A percentile compares a stretch with the other conserved stretches of the same genome.
These are phyloP conservation scores for Colletotrichum cuscutae DNA, from an alignment of 2,329 filamentous ascomycete species.

Conservation along the genomic window DNA sequence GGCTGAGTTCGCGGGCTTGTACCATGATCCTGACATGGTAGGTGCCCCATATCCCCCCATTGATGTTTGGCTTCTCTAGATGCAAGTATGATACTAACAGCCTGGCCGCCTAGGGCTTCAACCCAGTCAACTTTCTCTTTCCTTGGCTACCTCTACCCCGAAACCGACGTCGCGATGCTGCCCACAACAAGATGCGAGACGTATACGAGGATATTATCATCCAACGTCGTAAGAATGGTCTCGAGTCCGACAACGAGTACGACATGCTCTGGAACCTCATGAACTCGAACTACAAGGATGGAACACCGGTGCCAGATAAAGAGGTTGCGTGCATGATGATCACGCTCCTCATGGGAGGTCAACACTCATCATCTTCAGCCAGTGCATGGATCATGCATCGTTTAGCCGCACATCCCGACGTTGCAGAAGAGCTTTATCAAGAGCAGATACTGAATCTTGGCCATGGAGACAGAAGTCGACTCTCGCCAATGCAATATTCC, in stretches of 20 bases:
- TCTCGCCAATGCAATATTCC: not conserved
- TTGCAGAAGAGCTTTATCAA: conserved; percentile 72
- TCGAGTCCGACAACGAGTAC: not conserved
- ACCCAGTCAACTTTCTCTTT: not conserved
- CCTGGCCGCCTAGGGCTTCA: conserved; percentile 52
- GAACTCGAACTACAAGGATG: conserved; percentile 73
- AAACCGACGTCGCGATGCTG: not conserved
- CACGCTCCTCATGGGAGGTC: conserved; percentile 83
- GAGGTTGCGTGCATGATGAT: conserved; percentile 91
- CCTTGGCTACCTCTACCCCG: not conserved
- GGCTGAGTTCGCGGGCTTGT: conserved; percentile 77
- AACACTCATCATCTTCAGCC: conserved; percentile 84
- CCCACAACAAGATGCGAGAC: not conserved
- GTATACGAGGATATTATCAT: not conserved
- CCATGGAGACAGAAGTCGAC: not conserved
- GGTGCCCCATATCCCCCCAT: too few species aligned
- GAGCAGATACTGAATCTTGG: conserved; percentile 44
- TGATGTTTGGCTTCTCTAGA: too few species aligned
- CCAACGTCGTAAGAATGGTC: not conserved
- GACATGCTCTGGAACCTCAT: not conserved
- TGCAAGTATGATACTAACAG: too few species aligned
- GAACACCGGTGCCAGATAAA: conserved; percentile 73
- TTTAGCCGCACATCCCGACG: conserved; percentile 75
- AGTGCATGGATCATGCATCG: conserved; percentile 81
- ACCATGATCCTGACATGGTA: conserved; percentile 83